A percentile compares a stretch with the other conserved stretches of the same genome.
phyloP scores from a whole-genome alignment of 129 eudicot genomes.

The Ambrosia trifida region DNA sequence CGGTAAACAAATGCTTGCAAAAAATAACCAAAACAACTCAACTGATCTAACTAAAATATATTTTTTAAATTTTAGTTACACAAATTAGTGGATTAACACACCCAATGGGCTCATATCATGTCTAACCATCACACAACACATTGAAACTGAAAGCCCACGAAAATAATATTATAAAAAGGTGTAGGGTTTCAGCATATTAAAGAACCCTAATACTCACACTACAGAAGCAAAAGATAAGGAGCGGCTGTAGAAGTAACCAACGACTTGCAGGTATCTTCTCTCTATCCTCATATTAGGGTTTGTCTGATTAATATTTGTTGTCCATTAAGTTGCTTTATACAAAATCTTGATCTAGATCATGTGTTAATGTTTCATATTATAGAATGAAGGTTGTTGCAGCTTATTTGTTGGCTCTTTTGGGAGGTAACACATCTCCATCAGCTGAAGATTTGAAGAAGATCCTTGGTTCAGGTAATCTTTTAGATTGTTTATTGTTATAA shows the following conservation, averaged over 20 bases:
- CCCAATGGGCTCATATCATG: slow-evolving; percentile 15
- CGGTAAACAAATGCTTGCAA: too few species aligned
- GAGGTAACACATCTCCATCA: slow-evolving; percentile 38
- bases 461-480: slow-evolving; percentile 38
- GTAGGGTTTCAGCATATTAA: slow-evolving; percentile 20
- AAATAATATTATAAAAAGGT: neutral
- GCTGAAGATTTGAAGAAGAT: slow-evolving; percentile 47
- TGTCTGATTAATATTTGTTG: neutral
- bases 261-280: slow-evolving; percentile 26
- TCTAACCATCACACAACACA: neutral
- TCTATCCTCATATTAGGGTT: neutral
- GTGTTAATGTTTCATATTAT: neutral
- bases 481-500: neutral
- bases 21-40: too few species aligned
- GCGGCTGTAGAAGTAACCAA: slow-evolving; percentile 21
- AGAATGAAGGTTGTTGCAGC: slow-evolving; percentile 49
- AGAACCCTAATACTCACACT: slow-evolving; percentile 21
- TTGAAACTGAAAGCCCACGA: slow-evolving; percentile 20
- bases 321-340: neutral
- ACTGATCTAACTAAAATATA: too few species aligned
- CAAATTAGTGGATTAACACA: neutral
- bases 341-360: neutral
- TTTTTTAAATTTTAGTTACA: too few species aligned
- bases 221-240: slow-evolving; percentile 1
- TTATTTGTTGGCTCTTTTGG: slow-evolving; percentile 45